Conservation (phyloP, 2,329 filamentous ascomycete species). For the Xylaria sp. region DNA sequence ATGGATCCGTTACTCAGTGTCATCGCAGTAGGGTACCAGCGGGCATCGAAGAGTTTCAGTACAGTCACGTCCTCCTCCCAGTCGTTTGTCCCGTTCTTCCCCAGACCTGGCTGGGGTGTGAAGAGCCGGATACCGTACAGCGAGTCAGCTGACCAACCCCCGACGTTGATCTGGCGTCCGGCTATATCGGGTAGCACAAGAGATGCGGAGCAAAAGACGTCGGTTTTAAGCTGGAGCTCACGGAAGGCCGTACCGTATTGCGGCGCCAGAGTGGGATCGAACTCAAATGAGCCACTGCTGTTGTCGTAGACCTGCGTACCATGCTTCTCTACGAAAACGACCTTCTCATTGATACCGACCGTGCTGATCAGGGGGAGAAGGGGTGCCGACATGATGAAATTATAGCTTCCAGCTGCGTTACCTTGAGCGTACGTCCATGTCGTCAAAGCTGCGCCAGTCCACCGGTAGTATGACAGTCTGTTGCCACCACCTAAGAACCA, state of each 20-base stretch:
- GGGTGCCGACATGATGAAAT: slow-evolving; percentile 64
- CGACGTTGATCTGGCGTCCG: slow-evolving; percentile 68
- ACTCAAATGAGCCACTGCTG: slow-evolving; percentile 68
- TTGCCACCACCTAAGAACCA: slow-evolving; percentile 51
- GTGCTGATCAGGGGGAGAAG: slow-evolving; percentile 66
- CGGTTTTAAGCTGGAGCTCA: slow-evolving; percentile 65
- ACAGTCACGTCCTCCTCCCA: slow-evolving; percentile 65
- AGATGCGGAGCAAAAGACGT: slow-evolving; percentile 69
- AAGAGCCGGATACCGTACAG: slow-evolving; percentile 67
- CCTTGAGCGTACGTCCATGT: slow-evolving; percentile 62
- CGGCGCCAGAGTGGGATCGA: slow-evolving; percentile 60
- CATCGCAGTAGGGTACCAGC: slow-evolving; percentile 67
- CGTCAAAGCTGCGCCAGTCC: slow-evolving; percentile 59
- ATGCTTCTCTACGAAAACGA: slow-evolving; percentile 66
- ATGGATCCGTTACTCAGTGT: slow-evolving; percentile 67
- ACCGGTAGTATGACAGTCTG: slow-evolving; percentile 62
- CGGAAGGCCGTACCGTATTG: slow-evolving; percentile 63
- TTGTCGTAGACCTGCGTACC: slow-evolving; percentile 66
- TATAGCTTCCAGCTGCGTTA: slow-evolving; percentile 62
- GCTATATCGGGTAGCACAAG: slow-evolving; percentile 67
- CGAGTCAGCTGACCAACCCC: slow-evolving; percentile 67
- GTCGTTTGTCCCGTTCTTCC: slow-evolving; percentile 61
- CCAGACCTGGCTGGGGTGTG: slow-evolving; percentile 64
- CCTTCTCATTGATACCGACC: slow-evolving; percentile 63
- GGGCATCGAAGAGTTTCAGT: slow-evolving; percentile 59